Evolutionary conservation across 2,329 filamentous ascomycete genomes (phyloP), one percentile per base, ranked within the genome.

Genomic region (Meredithiella fracta): DNA sequence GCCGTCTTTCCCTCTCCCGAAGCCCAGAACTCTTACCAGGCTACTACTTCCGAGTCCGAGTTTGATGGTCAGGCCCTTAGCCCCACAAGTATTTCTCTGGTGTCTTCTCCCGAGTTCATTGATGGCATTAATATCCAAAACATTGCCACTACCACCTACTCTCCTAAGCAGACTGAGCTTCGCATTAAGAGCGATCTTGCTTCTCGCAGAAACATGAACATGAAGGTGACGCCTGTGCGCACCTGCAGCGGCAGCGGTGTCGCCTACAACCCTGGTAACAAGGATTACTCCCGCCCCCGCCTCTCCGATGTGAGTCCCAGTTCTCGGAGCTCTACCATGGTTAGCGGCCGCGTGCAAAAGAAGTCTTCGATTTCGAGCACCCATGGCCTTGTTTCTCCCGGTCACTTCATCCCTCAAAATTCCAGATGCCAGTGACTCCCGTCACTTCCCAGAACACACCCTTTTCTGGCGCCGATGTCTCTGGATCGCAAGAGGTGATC

Each of bases 1-100:
- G 70, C 70, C 6, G 58, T 61, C 4, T 62, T 62, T 37, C 61
- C 61, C 14, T 54, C 42, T 42, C 25, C 29, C 17, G 11, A 37
- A n/a, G 15, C 23, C 22, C 3, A 26, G 14, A 9, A 3, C 8
- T 22, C 23, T 22, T 22, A 37, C 49, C 34, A 38, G n/a, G n/a
- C n/a, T 17, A 4, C 26, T n/a, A 52, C 50, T 29, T 37, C 50
- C 14, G 26, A 37, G 26, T 8, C 50, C 23, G 22, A 49, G 23
- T 23, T 49, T 26, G 20, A 49, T 14, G 17, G 11, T 15, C 22
- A 29, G 8, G 3, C 44, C 15, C 20, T 49, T 25, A 49, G 44
- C 22, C 44, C 44, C 20, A 49, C 22, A 9, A 49, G 44, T 8
- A 26, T n/a, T 9, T 22, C n/a, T 14, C 4, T 25, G 23, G 23